Evolutionary conservation across 352 stramenopile genomes (phyloP).

Genomic region (Phytophthora agathidicida): DNA sequence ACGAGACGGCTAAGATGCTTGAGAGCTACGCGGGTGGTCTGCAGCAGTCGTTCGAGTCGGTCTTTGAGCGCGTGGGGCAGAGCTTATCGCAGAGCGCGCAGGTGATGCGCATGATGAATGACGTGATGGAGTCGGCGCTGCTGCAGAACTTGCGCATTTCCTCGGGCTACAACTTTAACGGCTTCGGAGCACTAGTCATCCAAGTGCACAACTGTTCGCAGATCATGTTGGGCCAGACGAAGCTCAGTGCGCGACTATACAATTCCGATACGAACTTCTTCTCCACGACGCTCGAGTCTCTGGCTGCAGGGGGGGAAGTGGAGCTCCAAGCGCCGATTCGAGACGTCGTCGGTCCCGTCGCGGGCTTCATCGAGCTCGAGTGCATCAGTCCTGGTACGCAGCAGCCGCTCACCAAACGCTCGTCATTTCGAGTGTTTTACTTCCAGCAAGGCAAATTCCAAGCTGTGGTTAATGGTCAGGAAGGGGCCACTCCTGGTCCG

Average conservation of each 20-base stretch:
- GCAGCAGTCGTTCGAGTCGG: conserved; percentile 74
- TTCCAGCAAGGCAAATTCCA: conserved; percentile 48
- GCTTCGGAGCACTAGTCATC: conserved; percentile 37
- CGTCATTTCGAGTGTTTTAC: conserved; percentile 48
- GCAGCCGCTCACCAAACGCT: conserved; percentile 55
- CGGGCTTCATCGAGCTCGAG: conserved; percentile 41
- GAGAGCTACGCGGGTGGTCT: conserved; percentile 61
- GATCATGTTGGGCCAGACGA: conserved; percentile 49
- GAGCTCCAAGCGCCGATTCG: conserved; percentile 38
- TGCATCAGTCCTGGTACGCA: conserved; percentile 69
- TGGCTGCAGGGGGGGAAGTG: conserved; percentile 28
- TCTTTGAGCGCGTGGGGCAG: conserved; percentile 71
- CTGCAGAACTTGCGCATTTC: conserved; percentile 63
- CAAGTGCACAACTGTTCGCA: conserved; percentile 61
- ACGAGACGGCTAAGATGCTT: conserved; percentile 73
- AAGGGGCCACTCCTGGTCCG: conserved; percentile 5
- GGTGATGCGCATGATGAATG: conserved; percentile 87
- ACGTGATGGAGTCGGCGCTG: conserved; percentile 79
- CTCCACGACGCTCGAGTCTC: conserved; percentile 26
- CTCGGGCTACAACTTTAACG: conserved; percentile 27
- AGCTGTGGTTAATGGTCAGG: conserved; percentile 25
- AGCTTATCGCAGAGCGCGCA: conserved; percentile 71
- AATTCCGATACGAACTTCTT: conserved; percentile 15
- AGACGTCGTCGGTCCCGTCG: conserved; percentile 10
- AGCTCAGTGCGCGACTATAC: conserved; percentile 25